Base-by-base conservation (phyloP, 2,329 filamentous ascomycete species). In the Plenodomus biglobosus region DNA sequence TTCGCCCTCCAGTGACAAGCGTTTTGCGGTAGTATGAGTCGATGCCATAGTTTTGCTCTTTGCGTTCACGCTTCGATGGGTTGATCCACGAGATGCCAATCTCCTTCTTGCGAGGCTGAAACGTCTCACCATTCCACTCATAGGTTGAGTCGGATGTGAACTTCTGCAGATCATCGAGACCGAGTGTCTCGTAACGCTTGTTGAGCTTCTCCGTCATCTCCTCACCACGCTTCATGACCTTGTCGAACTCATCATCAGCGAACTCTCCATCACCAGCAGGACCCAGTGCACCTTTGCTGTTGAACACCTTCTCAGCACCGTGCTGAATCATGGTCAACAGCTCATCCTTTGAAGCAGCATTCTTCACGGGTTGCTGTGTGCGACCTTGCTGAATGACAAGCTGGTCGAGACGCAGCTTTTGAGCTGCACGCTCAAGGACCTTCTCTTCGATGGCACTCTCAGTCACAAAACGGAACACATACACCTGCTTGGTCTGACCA, bases 401-500 rank as follows among this genome's bases (percentile, higher is more conserved):
- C 72, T 99, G 94, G 65, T 99, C 94, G 21, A 99, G 83, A 53
- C 94, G 90, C 51, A 99, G 78, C 74, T 99, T 99, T 69, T 99
- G 94, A 1, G 95, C 94, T 21, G 94, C 94, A 71, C 94, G 86
- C 74, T 99, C 92, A 40, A 99, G 77, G 8, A 99, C 94, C 76
- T 99, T 97, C 74, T 99, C 94, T 68, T 99, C 94, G 51, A 99
- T 97, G 0, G 94, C 94, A 66, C 96, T 95, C 69, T 99, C 94
- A 0, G 95, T 99, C 19, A 99, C 89, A 63, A 99, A 96, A 51
- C 94, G 85, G 76, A 96, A 99, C 3, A 99, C 94, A 37, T 92
- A 83, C 10, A 99, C 94, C 70, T 99, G 94, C 75, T 99, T 99
- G 4, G 90, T 99, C 75, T 99, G 94, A 34, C 94, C 94, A 62